phyloP scores from a whole-genome alignment of 2,329 filamentous ascomycete species.

The Salinomyces thailandicus region DNA sequence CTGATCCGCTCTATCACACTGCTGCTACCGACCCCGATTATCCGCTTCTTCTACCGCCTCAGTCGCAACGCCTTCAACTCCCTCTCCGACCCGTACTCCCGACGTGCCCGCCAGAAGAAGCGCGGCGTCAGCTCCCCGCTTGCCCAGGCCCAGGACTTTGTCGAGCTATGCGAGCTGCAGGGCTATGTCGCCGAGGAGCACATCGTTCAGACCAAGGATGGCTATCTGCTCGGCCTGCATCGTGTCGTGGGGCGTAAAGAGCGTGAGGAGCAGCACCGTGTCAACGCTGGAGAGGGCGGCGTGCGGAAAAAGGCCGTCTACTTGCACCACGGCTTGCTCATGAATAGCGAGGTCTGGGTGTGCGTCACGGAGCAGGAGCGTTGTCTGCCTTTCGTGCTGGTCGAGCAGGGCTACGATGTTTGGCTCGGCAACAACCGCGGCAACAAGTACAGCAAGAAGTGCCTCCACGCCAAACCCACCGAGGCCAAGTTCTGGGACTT shows the following conservation, averaged over 20 bases:
- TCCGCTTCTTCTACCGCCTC: slow-evolving; percentile 69
- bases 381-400: slow-evolving; percentile 77
- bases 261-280: slow-evolving; percentile 57
- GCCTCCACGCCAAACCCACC: slow-evolving; percentile 61
- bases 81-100: slow-evolving; percentile 59
- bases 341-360: slow-evolving; percentile 99
- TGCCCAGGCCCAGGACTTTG: slow-evolving; percentile 80
- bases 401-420: slow-evolving; percentile 88
- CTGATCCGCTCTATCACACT: slow-evolving; percentile 78
- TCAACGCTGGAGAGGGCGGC: slow-evolving; percentile 60
- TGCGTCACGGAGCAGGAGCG: slow-evolving; percentile 78
- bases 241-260: slow-evolving; percentile 68
- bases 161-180: slow-evolving; percentile 82
- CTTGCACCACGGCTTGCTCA: slow-evolving; percentile 87
- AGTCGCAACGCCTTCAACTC: slow-evolving; percentile 76
- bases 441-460: slow-evolving; percentile 99
- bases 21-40: slow-evolving; percentile 70
- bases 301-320: slow-evolving; percentile 79
- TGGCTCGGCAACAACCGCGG: slow-evolving; percentile 97
- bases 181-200: slow-evolving; percentile 95
- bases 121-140: slow-evolving; percentile 49
- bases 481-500: slow-evolving; percentile 87
- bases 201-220: slow-evolving; percentile 86
- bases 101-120: slow-evolving; percentile 56
- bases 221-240: slow-evolving; percentile 84